These are phyloP conservation scores for Trichomonas vaginalis DNA, from an alignment of 208 protist species.

Conservation along the genomic window DNA sequence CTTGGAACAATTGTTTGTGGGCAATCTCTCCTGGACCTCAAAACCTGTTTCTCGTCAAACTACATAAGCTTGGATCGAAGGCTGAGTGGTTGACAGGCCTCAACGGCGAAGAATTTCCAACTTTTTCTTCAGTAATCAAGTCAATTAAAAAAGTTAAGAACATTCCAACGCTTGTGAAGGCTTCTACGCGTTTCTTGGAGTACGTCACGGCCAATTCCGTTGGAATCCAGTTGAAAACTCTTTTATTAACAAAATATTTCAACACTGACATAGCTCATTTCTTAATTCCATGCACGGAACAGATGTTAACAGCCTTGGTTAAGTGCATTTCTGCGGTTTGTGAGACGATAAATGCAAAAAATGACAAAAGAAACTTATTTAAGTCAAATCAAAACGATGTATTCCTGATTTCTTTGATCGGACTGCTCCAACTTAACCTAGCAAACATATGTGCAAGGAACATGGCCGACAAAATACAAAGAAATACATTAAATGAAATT, in stretches of 20 bases:
- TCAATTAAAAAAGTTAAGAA: neutral
- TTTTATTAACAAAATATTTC: neutral
- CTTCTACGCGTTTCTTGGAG: neutral
- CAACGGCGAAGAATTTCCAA: neutral
- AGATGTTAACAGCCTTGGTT: neutral
- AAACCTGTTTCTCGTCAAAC: neutral
- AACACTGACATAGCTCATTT: neutral
- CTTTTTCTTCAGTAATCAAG: neutral
- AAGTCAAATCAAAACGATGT: neutral
- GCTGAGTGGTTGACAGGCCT: neutral
- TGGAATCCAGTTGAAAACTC: neutral
- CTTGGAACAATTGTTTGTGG: slow-evolving; percentile 3
- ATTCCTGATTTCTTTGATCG: neutral
- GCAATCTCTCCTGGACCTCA: neutral
- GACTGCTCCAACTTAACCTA: neutral
- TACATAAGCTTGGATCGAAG: neutral
- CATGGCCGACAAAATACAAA: neutral
- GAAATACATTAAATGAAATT: neutral
- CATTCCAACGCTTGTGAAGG: neutral
- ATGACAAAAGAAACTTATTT: neutral
- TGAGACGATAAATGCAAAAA: neutral
- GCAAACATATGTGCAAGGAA: neutral
- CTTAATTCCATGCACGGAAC: neutral
- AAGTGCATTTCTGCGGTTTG: neutral
- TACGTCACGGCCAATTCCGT: neutral